These are phyloP conservation scores for Pseudogymnoascus sp. DNA, from an alignment of 2,329 filamentous ascomycete species.

Conservation along the genomic window DNA sequence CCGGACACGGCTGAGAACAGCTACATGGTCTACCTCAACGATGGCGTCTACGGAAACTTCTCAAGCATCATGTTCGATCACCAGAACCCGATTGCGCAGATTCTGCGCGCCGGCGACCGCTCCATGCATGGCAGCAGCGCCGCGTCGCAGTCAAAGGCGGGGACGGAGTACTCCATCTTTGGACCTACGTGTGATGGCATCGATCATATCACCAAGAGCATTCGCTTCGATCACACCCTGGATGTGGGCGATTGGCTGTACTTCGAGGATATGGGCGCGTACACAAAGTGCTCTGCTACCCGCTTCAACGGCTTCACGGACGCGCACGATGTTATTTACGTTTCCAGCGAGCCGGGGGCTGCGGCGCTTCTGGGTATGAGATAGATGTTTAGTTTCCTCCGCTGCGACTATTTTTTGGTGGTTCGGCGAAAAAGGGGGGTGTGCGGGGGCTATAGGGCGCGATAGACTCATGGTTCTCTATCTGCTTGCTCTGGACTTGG, in stretches of 20 bases:
- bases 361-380: constrained; percentile 51
- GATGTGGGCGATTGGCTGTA: constrained; percentile 97
- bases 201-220: constrained; percentile 80
- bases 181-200: constrained; percentile 97
- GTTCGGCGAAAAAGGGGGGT: no score
- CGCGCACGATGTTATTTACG: constrained; percentile 84
- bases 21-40: constrained; percentile 97
- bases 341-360: constrained; percentile 87
- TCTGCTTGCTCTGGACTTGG: background rate
- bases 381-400: background rate
- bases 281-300: constrained; percentile 96
- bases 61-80: constrained; percentile 99
- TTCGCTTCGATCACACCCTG: constrained; percentile 65
- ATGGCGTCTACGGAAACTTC: constrained; percentile 97
- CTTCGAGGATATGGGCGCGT: constrained; percentile 98
- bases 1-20: constrained; percentile 55
- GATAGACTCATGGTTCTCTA: background rate
- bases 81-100: constrained; percentile 78
- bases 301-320: constrained; percentile 97
- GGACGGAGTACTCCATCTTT: constrained; percentile 89
- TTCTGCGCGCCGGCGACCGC: constrained; percentile 56
- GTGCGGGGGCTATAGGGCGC: background rate
- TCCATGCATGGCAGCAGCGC: constrained; percentile 49
- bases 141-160: constrained; percentile 40
- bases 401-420: no score